A percentile compares a stretch with the other conserved stretches of the same genome.
Conservation (phyloP, 768 basidiomycete genomes). For the Ramaria sp. region DNA sequence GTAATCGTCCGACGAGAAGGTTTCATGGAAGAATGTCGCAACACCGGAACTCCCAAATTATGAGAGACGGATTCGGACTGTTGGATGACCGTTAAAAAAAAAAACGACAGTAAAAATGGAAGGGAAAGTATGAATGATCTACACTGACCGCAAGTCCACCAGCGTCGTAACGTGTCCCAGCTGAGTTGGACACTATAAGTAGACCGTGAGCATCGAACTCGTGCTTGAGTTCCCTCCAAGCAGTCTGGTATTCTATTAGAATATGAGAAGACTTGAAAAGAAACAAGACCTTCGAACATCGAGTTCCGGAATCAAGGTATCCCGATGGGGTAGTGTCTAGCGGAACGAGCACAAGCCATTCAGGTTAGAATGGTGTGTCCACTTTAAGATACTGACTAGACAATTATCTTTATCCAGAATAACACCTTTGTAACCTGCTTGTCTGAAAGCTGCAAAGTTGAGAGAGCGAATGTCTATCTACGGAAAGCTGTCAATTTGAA, state of each 20-base stretch:
- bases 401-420: conserved; percentile 99
- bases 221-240: conserved; percentile 64
- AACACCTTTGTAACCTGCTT: conserved; percentile 77
- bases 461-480: conserved; percentile 80
- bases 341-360: background rate
- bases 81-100: background rate
- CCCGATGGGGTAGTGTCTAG: conserved; percentile 74
- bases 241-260: conserved; percentile 30
- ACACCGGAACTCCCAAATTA: conserved; percentile 70
- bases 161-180: conserved; percentile 68
- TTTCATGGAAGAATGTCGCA: conserved; percentile 67
- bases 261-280: background rate
- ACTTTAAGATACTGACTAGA: conserved; percentile 41
- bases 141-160: conserved; percentile 68
- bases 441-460: conserved; percentile 61
- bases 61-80: conserved; percentile 82
- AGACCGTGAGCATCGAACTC: conserved; percentile 73
- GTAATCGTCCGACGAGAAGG: conserved; percentile 70
- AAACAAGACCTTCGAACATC: conserved; percentile 32
- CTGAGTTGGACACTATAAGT: conserved; percentile 90
- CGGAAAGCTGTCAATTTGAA: conserved; percentile 9
- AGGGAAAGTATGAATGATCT: background rate
- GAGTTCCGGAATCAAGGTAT: conserved; percentile 67
- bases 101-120: background rate
- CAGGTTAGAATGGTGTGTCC: background rate